Evolutionary conservation across 345 rosid species (phyloP).

Genomic region (Acer yangbiense): DNA sequence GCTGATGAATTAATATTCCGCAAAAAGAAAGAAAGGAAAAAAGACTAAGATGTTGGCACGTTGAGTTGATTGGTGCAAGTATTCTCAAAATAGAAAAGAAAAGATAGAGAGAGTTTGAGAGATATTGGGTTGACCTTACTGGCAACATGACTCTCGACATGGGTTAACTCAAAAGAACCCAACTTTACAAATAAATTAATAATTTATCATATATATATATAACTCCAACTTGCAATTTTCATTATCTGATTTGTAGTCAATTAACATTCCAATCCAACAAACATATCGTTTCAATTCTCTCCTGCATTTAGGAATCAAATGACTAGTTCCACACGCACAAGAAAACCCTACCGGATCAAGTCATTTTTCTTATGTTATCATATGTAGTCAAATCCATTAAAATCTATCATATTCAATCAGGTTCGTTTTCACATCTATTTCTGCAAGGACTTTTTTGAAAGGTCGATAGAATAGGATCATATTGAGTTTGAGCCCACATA

Average conservation of each 20-base stretch:
- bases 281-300: background rate
- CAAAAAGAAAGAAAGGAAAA: no score
- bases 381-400: background rate
- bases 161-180: background rate
- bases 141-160: background rate
- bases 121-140: background rate
- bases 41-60: conserved; percentile 4
- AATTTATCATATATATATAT: background rate
- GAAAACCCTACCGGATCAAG: background rate
- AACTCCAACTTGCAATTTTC: background rate
- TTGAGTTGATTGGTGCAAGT: background rate
- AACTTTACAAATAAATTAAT: background rate
- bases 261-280: background rate
- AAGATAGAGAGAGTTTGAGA: background rate
- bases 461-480: background rate
- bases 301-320: background rate
- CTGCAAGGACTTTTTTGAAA: background rate
- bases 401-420: background rate
- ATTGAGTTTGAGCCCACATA: background rate
- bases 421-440: background rate
- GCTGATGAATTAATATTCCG: no score
- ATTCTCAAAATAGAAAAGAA: background rate
- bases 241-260: background rate
- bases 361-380: no score
- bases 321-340: background rate